Conservation (phyloP, 768 basidiomycete species). For the Pleurotus eryngii region DNA sequence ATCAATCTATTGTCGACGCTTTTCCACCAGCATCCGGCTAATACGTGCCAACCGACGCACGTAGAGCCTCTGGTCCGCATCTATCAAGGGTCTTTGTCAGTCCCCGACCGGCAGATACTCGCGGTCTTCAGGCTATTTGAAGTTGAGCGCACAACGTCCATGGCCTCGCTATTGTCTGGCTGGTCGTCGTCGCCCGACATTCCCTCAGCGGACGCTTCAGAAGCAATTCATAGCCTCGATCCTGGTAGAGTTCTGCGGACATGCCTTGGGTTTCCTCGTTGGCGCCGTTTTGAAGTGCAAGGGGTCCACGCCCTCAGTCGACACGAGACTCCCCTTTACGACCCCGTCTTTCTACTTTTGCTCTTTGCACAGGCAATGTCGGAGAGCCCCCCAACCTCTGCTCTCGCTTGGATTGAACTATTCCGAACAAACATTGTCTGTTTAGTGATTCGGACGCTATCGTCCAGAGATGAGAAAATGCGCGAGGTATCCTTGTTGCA, state of each 20-base stretch:
- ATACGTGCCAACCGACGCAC: constrained; percentile 84
- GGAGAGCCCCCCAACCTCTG: constrained; percentile 52
- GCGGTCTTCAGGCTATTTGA: constrained; percentile 81
- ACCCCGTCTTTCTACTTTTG: constrained; percentile 73
- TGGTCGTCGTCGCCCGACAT: constrained; percentile 58
- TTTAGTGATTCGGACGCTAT: constrained; percentile 68
- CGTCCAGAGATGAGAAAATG: constrained; percentile 57
- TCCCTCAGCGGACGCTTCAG: constrained; percentile 46
- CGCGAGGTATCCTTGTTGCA: constrained; percentile 62
- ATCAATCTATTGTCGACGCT: constrained; percentile 58
- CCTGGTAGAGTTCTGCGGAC: constrained; percentile 65
- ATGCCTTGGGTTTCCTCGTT: constrained; percentile 65
- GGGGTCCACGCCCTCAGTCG: constrained; percentile 18
- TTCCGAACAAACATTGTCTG: constrained; percentile 79
- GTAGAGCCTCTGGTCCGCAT: constrained; percentile 71
- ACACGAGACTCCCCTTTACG: constrained; percentile 53
- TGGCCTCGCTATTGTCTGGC: constrained; percentile 54
- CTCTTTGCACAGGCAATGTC: constrained; percentile 66
- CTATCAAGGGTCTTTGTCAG: constrained; percentile 72
- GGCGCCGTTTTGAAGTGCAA: constrained; percentile 47
- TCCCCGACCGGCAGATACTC: constrained; percentile 63
- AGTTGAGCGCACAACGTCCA: constrained; percentile 58
- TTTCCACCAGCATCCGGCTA: constrained; percentile 74
- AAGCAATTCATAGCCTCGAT: constrained; percentile 71
- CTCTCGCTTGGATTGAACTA: constrained; percentile 81